These are phyloP conservation scores for Lodderomyces beijingensis DNA, from an alignment of 1,139 yeast genomes.

Conservation along the genomic window DNA sequence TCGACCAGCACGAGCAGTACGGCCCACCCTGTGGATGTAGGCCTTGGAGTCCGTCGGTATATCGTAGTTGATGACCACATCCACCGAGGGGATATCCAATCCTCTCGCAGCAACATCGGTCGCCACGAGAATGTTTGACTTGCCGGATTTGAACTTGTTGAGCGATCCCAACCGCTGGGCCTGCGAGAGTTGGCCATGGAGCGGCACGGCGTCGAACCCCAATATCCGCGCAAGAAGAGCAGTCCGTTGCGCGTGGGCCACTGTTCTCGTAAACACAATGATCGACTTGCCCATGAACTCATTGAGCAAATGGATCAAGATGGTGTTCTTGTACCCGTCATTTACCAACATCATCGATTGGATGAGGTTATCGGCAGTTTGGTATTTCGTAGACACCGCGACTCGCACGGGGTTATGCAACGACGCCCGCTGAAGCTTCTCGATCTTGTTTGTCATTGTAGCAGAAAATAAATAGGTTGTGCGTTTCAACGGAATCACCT, in stretches of 20 bases:
- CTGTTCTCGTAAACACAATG: slow-evolving; percentile 89
- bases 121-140: slow-evolving; percentile 79
- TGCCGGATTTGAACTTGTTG: slow-evolving; percentile 86
- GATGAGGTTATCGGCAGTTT: slow-evolving; percentile 87
- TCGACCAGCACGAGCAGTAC: slow-evolving; percentile 98
- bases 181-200: slow-evolving; percentile 92
- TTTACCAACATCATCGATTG: slow-evolving; percentile 91
- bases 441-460: slow-evolving; percentile 93
- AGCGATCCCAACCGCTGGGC: slow-evolving; percentile 89
- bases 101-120: slow-evolving; percentile 99
- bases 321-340: slow-evolving; percentile 89
- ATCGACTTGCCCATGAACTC: slow-evolving; percentile 83
- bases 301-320: slow-evolving; percentile 72
- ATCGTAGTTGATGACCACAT: slow-evolving; percentile 87
- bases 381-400: slow-evolving; percentile 82
- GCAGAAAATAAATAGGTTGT: slow-evolving; percentile 91
- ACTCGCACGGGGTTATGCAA: slow-evolving; percentile 85
- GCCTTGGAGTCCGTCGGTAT: slow-evolving; percentile 98
- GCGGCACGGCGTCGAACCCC: slow-evolving; percentile 87
- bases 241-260: slow-evolving; percentile 91
- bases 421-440: slow-evolving; percentile 90
- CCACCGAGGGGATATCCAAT: slow-evolving; percentile 92
- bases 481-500: slow-evolving; percentile 79
- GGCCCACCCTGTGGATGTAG: slow-evolving; percentile 94
- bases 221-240: slow-evolving; percentile 75